Percentiles rank a stretch among this genome's conserved stretches.
These are phyloP conservation scores for Rhynchospora breviuscula DNA, from an alignment of 176 grass and related monocot genomes.

Conservation along the genomic window DNA sequence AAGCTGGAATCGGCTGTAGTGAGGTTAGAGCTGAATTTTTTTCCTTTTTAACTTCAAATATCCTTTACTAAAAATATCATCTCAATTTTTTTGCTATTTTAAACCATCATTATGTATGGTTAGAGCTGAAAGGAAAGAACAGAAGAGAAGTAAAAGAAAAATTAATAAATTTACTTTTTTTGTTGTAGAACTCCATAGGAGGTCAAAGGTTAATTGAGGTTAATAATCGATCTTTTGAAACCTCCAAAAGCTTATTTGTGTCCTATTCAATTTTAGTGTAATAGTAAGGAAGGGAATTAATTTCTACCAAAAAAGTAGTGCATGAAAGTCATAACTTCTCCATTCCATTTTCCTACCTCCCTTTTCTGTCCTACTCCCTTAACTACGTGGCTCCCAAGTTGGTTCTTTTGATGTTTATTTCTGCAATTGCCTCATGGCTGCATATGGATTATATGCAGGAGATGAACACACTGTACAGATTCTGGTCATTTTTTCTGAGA, in stretches of 20 bases:
- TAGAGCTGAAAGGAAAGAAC: neutral
- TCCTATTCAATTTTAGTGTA: neutral
- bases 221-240: neutral
- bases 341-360: neutral
- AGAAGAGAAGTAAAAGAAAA: neutral
- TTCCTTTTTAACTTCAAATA: neutral
- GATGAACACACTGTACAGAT: conserved; percentile 98
- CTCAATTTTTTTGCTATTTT: neutral
- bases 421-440: neutral
- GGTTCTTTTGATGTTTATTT: neutral
- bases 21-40: conserved; percentile 70
- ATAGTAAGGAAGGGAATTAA: neutral
- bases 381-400: neutral
- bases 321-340: neutral
- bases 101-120: neutral
- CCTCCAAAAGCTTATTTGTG: neutral
- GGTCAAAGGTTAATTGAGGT: neutral
- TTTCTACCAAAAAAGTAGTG: neutral
- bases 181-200: neutral
- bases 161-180: neutral
- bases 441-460: conserved; percentile 47
- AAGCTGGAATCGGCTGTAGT: conserved; percentile 74
- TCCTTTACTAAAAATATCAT: neutral
- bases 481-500: conserved; percentile 98
- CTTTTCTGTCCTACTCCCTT: neutral